Percentiles rank a stretch among this genome's conserved stretches.
Evolutionary conservation across 345 rosid genomes (phyloP).

Genomic region (Luvunga scandens): DNA sequence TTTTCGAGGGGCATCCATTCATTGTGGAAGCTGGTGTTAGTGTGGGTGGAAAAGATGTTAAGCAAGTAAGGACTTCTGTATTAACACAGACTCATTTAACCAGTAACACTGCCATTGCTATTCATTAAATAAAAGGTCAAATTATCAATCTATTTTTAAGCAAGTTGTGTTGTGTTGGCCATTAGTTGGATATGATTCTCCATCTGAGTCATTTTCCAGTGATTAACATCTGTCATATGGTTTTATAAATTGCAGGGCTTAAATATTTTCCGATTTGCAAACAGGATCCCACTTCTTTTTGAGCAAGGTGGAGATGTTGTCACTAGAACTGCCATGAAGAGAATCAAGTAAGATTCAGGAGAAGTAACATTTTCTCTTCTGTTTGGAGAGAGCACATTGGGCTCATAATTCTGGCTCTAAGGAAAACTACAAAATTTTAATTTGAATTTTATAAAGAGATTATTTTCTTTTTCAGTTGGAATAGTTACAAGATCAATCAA

Average conservation of each 20-base stretch:
- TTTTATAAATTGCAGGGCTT: conserved; percentile 56
- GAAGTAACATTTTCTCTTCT: background rate
- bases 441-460: background rate
- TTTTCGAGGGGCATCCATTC: conserved; percentile 97
- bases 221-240: background rate
- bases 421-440: background rate
- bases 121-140: background rate
- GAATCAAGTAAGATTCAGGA: conserved; percentile 68
- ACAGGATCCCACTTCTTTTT: conserved; percentile 92
- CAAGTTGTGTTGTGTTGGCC: background rate
- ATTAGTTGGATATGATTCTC: background rate
- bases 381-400: background rate
- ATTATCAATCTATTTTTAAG: background rate
- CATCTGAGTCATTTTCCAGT: background rate
- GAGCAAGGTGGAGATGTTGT: conserved; percentile 99
- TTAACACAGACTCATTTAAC: background rate
- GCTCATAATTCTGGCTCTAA: background rate
- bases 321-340: conserved; percentile 83
- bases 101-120: background rate
- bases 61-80: conserved; percentile 52
- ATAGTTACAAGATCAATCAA: conserved; percentile 90
- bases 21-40: conserved; percentile 98
- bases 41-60: conserved; percentile 92
- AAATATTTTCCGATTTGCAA: conserved; percentile 91
- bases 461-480: conserved; percentile 60